Evolutionary conservation across 768 basidiomycete species (phyloP).

Genomic region (Mycena polygramma): DNA sequence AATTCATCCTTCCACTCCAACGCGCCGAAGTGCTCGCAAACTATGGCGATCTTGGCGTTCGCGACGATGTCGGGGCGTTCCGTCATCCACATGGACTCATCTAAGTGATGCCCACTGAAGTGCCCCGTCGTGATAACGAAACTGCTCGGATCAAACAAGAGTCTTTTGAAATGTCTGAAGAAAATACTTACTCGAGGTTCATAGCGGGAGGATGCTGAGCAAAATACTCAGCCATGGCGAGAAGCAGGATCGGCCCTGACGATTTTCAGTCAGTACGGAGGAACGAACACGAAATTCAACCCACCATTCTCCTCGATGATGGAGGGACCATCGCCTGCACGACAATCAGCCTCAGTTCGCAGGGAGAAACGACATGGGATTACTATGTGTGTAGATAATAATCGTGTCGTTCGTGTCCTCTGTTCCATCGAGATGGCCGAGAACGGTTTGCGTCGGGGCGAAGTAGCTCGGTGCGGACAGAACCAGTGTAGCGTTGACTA

Average conservation of each 20-base stretch:
- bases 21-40: constrained; percentile 49
- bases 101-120: constrained; percentile 46
- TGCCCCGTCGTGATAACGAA: constrained; percentile 51
- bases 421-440: constrained; percentile 42
- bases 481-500: constrained; percentile 44
- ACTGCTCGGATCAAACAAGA: constrained; percentile 20
- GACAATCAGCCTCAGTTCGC: not conserved
- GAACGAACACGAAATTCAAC: not conserved
- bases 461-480: constrained; percentile 45
- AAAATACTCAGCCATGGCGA: constrained; percentile 48
- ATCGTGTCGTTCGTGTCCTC: constrained; percentile 40
- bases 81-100: constrained; percentile 47
- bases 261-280: not conserved
- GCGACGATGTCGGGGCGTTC: constrained; percentile 41
- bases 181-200: constrained; percentile 44
- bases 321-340: constrained; percentile 46
- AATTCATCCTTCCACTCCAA: constrained; percentile 47
- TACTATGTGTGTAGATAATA: constrained; percentile 48
- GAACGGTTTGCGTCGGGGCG: constrained; percentile 41
- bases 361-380: constrained; percentile 6
- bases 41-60: constrained; percentile 45
- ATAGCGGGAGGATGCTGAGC: constrained; percentile 41
- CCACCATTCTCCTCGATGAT: constrained; percentile 49
- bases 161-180: no score
- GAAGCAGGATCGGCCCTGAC: constrained; percentile 45